A percentile compares a stretch with the other conserved stretches of the same genome.
These are phyloP conservation scores for Leccinum barrowsii DNA, from an alignment of 768 basidiomycete species.

Conservation along the genomic window DNA sequence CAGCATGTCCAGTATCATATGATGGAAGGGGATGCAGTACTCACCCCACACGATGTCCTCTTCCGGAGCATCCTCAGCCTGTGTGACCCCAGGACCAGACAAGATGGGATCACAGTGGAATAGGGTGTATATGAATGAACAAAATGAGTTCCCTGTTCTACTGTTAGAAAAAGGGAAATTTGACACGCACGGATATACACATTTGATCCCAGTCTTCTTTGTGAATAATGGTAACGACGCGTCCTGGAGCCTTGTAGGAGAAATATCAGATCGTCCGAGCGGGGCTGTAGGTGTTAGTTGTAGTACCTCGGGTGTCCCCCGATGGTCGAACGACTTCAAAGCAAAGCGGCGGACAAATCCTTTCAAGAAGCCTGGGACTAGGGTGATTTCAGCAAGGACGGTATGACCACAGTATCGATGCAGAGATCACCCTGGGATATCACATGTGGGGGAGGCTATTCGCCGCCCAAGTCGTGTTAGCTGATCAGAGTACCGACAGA, in stretches of 20 bases:
- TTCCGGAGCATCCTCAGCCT: slow-evolving; percentile 23
- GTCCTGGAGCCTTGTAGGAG: slow-evolving; percentile 61
- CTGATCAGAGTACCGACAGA: neutral
- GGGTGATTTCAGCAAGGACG: neutral
- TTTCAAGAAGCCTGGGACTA: slow-evolving; percentile 81
- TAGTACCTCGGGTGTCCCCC: slow-evolving; percentile 78
- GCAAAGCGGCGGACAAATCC: slow-evolving; percentile 88
- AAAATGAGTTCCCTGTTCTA: neutral
- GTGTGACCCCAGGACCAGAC: neutral
- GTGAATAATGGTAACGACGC: slow-evolving; percentile 86
- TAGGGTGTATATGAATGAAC: neutral
- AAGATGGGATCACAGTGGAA: neutral
- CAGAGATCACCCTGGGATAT: slow-evolving; percentile 52
- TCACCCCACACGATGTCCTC: slow-evolving; percentile 60
- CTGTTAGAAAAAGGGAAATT: neutral
- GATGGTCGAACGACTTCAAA: slow-evolving; percentile 87
- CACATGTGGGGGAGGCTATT: slow-evolving; percentile 81
- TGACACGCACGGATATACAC: slow-evolving; percentile 50
- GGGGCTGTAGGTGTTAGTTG: slow-evolving; percentile 44
- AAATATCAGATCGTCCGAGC: slow-evolving; percentile 66
- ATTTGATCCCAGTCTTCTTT: slow-evolving; percentile 83
- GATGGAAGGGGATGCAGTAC: slow-evolving; percentile 6
- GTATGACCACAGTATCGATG: neutral
- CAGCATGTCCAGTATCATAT: neutral
- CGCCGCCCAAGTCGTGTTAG: neutral